Conservation (phyloP, 306 rosid genomes). For the Casuarina cunninghamiana region DNA sequence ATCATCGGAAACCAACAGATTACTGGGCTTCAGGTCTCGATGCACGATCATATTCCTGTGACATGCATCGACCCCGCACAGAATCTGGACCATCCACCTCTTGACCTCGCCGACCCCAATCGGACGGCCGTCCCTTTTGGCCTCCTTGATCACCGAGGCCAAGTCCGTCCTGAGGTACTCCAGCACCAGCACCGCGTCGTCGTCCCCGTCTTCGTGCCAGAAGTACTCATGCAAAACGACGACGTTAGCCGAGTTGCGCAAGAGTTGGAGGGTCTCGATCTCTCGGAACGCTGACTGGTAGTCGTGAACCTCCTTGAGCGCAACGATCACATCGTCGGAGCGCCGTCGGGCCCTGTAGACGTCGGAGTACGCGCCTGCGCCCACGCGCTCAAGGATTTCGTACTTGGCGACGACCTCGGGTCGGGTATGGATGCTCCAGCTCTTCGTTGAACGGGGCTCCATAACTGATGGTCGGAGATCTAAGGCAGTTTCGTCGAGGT, state of each 20-base stretch:
- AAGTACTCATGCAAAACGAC: constrained; percentile 79
- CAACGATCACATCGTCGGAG: constrained; percentile 64
- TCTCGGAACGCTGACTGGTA: constrained; percentile 77
- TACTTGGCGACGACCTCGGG: constrained; percentile 68
- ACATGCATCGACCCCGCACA: constrained; percentile 72
- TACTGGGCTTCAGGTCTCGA: constrained; percentile 81
- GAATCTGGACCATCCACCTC: constrained; percentile 79
- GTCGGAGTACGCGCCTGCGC: constrained; percentile 90
- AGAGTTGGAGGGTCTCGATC: constrained; percentile 70
- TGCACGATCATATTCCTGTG: constrained; percentile 71
- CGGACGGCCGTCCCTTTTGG: constrained; percentile 46
- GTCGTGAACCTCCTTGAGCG: constrained; percentile 91
- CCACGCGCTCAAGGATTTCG: constrained; percentile 63
- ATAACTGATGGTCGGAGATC: neutral
- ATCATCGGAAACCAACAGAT: constrained; percentile 69
- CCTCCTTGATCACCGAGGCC: constrained; percentile 54
- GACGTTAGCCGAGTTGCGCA: constrained; percentile 58
- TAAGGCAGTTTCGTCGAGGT: too few relatives aligned
- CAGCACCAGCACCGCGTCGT: constrained; percentile 85
- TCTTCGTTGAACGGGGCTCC: constrained; percentile 59
- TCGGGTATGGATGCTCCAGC: constrained; percentile 92
- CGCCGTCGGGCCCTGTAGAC: constrained; percentile 71
- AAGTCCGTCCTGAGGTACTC: constrained; percentile 67
- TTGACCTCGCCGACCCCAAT: constrained; percentile 58
- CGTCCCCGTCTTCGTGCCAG: constrained; percentile 90